Percentiles rank a stretch among this genome's conserved stretches.
phyloP scores from a whole-genome alignment of 163 green algal species.

The Volvox carteri region DNA sequence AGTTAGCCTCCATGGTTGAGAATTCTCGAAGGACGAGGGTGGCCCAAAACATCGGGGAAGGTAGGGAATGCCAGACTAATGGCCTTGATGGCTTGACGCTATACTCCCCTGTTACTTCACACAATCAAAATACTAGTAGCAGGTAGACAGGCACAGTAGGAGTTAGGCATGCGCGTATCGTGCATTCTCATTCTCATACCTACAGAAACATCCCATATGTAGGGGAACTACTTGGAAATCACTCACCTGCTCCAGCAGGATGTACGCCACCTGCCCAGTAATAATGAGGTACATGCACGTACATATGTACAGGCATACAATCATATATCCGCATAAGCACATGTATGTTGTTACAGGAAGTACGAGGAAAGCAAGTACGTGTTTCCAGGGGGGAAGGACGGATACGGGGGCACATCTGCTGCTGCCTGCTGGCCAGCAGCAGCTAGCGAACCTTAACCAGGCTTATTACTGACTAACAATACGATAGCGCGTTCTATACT shows the following conservation, averaged over 20 bases:
- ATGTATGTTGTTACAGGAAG: not conserved
- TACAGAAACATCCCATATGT: not conserved
- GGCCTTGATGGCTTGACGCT: no score
- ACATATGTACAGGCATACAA: not conserved
- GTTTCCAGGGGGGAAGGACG: no score
- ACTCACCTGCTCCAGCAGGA: conserved; percentile 26
- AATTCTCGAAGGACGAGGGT: no score
- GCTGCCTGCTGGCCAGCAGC: no score
- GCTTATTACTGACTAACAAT: no score
- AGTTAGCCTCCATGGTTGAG: no score
- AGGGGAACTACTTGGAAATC: not conserved
- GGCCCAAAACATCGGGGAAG: no score
- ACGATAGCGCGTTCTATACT: no score
- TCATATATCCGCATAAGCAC: not conserved
- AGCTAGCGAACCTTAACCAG: no score
- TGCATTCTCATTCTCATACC: not conserved
- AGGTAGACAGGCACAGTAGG: not conserved
- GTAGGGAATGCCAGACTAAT: no score
- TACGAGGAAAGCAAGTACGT: no score
- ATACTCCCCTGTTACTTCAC: not conserved
- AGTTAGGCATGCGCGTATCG: not conserved
- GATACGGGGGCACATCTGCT: no score
- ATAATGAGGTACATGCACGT: not conserved
- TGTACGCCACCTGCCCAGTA: not conserved
- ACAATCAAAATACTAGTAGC: not conserved